Evolutionary conservation across 2,329 filamentous ascomycete species (phyloP), one percentile per base, ranked within the genome.

Genomic region (Thermothelomyces thermophilus): DNA sequence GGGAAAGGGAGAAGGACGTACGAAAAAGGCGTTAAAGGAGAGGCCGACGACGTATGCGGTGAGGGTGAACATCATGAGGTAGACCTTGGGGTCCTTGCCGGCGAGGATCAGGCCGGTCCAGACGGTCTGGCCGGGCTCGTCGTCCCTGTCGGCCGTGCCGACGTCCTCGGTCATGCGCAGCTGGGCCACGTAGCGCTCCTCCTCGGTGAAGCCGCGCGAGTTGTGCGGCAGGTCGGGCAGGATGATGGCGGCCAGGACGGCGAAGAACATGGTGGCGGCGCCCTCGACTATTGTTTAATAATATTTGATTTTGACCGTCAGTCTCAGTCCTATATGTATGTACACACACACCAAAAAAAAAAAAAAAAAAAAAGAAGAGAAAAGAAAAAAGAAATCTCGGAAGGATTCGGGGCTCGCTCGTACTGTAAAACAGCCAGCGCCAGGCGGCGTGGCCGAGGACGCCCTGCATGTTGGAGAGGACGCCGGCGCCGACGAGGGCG

Each of bases 41-140:
- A 58, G 63, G 2, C 79, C 79, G 5, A 82, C 70, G 7, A 82
- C 77, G 53, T 82, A 82, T 3, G 78, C 76, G 3, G 76, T 79
- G 50, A 82, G 76, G 1, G 77, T 79, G 6, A 83, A 48, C 73
- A 81, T 82, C 75, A 83, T 77, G 52, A 83, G 59, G 59, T 82
- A 84, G 54, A 82, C 79, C 68, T 83, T 83, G 55, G 67, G 14
- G 54, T 84, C 81, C 63, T 76, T 79, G 43, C 82, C 60, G 0
- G 79, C 77, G 73, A 83, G 77, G 46, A 75, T 67, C 26, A 81
- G 63, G 9, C 80, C 80, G 8, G 72, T 71, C 53, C 79, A 74
- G 2, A 69, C 60, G 3, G 73, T 72, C 57, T 78, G 70, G n/a
- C 72, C 70, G 1, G 68, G 66, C 0, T 26, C 24, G 13, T 69